Base-by-base conservation (phyloP, 176 grass and related monocot species). In the Musa beccarii region DNA sequence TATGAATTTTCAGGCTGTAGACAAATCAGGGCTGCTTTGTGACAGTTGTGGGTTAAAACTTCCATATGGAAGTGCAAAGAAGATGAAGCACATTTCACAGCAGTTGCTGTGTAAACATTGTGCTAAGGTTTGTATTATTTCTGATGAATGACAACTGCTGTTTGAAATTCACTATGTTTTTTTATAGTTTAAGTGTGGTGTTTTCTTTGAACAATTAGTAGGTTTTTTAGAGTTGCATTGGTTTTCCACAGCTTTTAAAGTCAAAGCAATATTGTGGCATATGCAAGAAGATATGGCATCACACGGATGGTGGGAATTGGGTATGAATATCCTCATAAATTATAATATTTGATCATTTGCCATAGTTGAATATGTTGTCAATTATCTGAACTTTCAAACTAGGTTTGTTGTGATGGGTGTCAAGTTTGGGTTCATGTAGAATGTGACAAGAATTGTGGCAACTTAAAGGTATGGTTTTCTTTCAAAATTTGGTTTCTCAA, bases 211-310 rank as follows among this genome's bases (percentile, higher is more conserved):
- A 15, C 43, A 25, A 21, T 25, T 26, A 13, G 19, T 11, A 66
- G 14, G 9, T 51, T 75, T 43, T 49, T 71, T n/a, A 56, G 29
- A 63, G 28, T 15, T 64, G 54, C 34, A 25, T 62, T 78, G 3
- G 53, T 80, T 84, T 59, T 72, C 29, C 10, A 79, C 88, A 99
- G 95, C 81, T 99, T 73, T 82, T 91, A 65, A 84, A 89, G 73
- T 90, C 85, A 8, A 99, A 90, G n/a, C 95, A 90, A 21, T 94
- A 99, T 62, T 99, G 95, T 79, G 90, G 95, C 63, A 90, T 99
- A 74, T 99, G 95, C 79, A 92, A 89, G 88, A 91, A 89, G 83
- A 90, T 99, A 69, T 99, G 95, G 95, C 89, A 94, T 49, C 88
- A 93, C 64, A 99, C 95, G 10, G 95, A 99, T 84, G 88, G 88